Evolutionary conservation across 2,329 filamentous ascomycete genomes (phyloP).

Genomic region (Epicoccum nigrum): DNA sequence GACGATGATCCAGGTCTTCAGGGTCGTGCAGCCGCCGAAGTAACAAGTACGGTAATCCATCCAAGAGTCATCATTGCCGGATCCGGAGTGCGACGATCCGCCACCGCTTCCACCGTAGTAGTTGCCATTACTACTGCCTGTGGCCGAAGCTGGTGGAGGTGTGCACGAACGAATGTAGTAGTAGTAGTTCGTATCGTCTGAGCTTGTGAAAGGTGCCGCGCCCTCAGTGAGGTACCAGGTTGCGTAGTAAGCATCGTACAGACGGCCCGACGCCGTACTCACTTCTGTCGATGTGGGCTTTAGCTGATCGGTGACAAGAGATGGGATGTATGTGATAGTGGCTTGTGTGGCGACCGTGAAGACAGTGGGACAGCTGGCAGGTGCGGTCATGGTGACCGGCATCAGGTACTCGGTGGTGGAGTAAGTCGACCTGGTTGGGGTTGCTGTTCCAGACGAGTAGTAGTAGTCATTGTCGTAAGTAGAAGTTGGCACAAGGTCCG

Average conservation of each 20-base stretch:
- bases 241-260: slow-evolving; percentile 21
- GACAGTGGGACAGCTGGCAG: slow-evolving; percentile 33
- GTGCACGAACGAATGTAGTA: slow-evolving; percentile 34
- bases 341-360: slow-evolving; percentile 30
- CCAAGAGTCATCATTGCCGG: slow-evolving; percentile 6
- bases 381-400: slow-evolving; percentile 41
- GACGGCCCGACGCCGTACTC: slow-evolving; percentile 12
- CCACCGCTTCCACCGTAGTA: slow-evolving; percentile 10
- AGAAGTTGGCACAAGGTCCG: slow-evolving; percentile 28
- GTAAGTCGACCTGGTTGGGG: slow-evolving; percentile 10
- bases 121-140: slow-evolving; percentile 9
- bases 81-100: slow-evolving; percentile 2
- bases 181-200: slow-evolving; percentile 30
- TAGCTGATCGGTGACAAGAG: slow-evolving; percentile 31
- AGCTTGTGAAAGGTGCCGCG: slow-evolving; percentile 34
- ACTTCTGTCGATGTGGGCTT: slow-evolving; percentile 29
- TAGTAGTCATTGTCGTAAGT: slow-evolving; percentile 16
- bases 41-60: slow-evolving; percentile 14
- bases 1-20: slow-evolving; percentile 38
- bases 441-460: slow-evolving; percentile 10
- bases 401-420: slow-evolving; percentile 30
- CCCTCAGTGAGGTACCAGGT: slow-evolving; percentile 36
- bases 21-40: slow-evolving; percentile 18
- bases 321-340: slow-evolving; percentile 28
- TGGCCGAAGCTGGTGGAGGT: slow-evolving; percentile 22